Evolutionary conservation across 495 filamentous ascomycete species (phyloP), one percentile per base, ranked within the genome.

Genomic region (Chlorociboria aeruginascens): DNA sequence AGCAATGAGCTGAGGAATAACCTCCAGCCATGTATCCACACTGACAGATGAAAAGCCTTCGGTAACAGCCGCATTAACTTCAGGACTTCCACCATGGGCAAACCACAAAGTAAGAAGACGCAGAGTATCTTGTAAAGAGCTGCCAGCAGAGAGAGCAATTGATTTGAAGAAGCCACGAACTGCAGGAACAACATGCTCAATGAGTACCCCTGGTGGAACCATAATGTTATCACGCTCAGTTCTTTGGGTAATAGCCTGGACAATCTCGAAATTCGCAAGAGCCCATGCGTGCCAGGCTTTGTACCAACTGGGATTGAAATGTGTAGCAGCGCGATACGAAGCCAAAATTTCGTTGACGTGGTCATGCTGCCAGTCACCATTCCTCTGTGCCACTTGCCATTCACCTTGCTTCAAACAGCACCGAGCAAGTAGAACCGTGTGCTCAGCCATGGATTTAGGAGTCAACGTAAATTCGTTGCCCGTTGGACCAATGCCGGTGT

Each of bases 281-380:
- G 92, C 92, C 92, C 93, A 99, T 3, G 92, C 81, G 62, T 99
- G 92, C 92, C 92, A 99, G 14, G 92, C 92, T 65, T 97, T 99
- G 66, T 99, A 97, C 73, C 89, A 99, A 46, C 83, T 80, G 39
- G 82, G 79, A 53, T 97, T 86, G 66, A 93, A 95, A 20, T 84
- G 78, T 0, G 92, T 97, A 7, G 92, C 92, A 41, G 87, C 83
- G 13, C 79, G 76, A 64, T 96, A 99, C 7, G 92, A 86, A 32
- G 76, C 70, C 16, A 99, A 73, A 39, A 97, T 85, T 7, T 85
- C 82, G 32, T 77, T 70, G 30, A 82, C 79, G 58, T 86, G 79
- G 11, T 84, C 80, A 40, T 85, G 72, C 36, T 81, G 74, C 89
- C 89, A 95, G 57, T 94, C 82, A n/a, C 87, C 82, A 59, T 80